A percentile compares a stretch with the other conserved stretches of the same genome.
phyloP scores from a whole-genome alignment of 768 basidiomycete genomes.

The Kwoniella sp. region DNA sequence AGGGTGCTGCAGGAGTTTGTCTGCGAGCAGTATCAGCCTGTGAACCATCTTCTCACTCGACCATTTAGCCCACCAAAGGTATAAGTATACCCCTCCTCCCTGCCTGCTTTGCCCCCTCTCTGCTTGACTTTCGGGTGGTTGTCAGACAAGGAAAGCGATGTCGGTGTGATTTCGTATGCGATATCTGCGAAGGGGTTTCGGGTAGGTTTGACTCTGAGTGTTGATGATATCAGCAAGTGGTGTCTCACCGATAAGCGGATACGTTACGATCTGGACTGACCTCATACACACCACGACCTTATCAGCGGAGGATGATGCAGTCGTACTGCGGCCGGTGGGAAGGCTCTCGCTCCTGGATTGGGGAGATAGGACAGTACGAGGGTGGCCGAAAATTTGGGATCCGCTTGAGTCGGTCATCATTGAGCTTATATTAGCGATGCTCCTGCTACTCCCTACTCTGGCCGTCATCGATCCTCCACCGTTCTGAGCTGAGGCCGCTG shows the following conservation, averaged over 20 bases:
- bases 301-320: constrained; percentile 13
- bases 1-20: constrained; percentile 40
- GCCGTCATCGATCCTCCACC: constrained; percentile 11
- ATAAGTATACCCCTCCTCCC: constrained; percentile 46
- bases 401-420: background rate
- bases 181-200: constrained; percentile 20
- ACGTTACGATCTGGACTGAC: constrained; percentile 26
- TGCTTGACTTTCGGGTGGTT: constrained; percentile 46
- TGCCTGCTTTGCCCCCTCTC: constrained; percentile 45
- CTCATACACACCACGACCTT: constrained; percentile 46
- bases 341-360: constrained; percentile 10
- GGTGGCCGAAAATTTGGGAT: no score
- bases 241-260: background rate
- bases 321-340: background rate
- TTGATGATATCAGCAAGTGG: background rate
- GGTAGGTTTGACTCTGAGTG: constrained; percentile 42
- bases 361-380: background rate
- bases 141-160: constrained; percentile 38
- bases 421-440: constrained; percentile 14
- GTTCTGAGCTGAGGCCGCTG: constrained; percentile 22
- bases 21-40: constrained; percentile 14
- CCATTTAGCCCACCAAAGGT: constrained; percentile 37
- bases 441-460: constrained; percentile 23
- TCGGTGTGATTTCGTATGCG: constrained; percentile 41
- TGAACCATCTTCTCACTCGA: background rate